Evolutionary conservation across 768 basidiomycete species (phyloP).

Genomic region (Gloeopeniophorella convolvens): DNA sequence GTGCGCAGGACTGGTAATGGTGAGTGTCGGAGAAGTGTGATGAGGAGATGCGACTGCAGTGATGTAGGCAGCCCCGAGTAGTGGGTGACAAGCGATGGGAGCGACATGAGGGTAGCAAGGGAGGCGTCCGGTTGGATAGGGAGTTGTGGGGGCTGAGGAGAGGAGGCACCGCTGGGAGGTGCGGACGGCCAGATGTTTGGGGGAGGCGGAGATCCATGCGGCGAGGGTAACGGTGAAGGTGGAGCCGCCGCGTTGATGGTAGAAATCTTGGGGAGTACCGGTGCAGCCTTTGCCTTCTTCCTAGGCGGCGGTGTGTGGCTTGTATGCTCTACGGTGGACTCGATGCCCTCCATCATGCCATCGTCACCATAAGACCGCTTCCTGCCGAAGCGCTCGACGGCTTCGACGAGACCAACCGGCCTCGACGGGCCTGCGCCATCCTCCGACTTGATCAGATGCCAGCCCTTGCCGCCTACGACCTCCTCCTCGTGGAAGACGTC

Average conservation of each 20-base stretch:
- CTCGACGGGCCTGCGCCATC: conserved; percentile 43
- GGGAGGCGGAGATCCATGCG: conserved; percentile 76
- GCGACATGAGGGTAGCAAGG: conserved; percentile 76
- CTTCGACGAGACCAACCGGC: conserved; percentile 65
- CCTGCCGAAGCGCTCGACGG: conserved; percentile 72
- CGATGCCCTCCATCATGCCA: conserved; percentile 70
- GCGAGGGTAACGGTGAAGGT: conserved; percentile 79
- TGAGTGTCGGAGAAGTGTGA: conserved; percentile 88
- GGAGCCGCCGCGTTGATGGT: conserved; percentile 69
- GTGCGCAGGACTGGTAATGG: conserved; percentile 88
- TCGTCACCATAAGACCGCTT: conserved; percentile 51
- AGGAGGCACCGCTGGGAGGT: conserved; percentile 71
- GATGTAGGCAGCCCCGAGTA: conserved; percentile 74
- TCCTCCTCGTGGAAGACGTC: conserved; percentile 71
- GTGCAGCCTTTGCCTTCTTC: conserved; percentile 68
- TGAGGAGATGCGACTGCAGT: conserved; percentile 88
- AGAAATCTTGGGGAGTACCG: conserved; percentile 49
- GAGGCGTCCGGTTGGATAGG: conserved; percentile 79
- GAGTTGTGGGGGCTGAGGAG: conserved; percentile 53
- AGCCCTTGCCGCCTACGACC: conserved; percentile 57
- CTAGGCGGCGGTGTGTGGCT: conserved; percentile 49
- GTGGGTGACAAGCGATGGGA: conserved; percentile 76
- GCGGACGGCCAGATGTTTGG: conserved; percentile 75
- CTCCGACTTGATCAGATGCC: conserved; percentile 69
- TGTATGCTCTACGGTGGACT: conserved; percentile 44